phyloP scores from a whole-genome alignment of 2,329 filamentous ascomycete species.

The Epichloe sp. region DNA sequence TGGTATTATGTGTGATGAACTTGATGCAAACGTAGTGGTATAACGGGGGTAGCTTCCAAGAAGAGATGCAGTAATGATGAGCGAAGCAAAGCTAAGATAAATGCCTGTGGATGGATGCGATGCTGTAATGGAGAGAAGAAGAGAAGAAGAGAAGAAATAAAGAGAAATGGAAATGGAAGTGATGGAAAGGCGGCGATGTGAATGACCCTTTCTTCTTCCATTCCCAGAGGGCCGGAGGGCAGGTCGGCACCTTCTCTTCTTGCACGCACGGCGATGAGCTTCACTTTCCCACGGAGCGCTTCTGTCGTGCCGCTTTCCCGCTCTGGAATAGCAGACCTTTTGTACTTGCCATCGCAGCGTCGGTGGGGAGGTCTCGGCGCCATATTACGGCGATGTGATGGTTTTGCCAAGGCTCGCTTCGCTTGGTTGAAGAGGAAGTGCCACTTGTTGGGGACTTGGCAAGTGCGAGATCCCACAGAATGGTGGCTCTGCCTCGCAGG shows the following conservation, averaged over 20 bases:
- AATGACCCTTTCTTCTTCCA: not conserved
- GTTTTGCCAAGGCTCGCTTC: not conserved
- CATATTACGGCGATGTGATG: not conserved
- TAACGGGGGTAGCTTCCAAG: not conserved
- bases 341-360: not conserved
- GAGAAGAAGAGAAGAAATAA: not conserved
- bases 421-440: not conserved
- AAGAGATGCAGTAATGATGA: conserved; percentile 3
- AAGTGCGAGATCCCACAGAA: not conserved
- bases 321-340: not conserved
- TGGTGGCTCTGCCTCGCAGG: not conserved
- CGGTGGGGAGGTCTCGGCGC: not conserved
- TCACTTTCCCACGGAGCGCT: not conserved
- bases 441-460: not conserved
- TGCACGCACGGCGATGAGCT: not conserved
- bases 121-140: not conserved
- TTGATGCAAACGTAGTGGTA: not conserved
- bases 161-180: not conserved
- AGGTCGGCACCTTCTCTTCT: not conserved
- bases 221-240: not conserved
- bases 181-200: not conserved
- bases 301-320: not conserved
- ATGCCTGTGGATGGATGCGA: not conserved
- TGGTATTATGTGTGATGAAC: conserved; percentile 4
- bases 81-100: not conserved